Conservation (phyloP, 1,284 basidiomycete genomes). For the Ceratobasidium sp. region DNA sequence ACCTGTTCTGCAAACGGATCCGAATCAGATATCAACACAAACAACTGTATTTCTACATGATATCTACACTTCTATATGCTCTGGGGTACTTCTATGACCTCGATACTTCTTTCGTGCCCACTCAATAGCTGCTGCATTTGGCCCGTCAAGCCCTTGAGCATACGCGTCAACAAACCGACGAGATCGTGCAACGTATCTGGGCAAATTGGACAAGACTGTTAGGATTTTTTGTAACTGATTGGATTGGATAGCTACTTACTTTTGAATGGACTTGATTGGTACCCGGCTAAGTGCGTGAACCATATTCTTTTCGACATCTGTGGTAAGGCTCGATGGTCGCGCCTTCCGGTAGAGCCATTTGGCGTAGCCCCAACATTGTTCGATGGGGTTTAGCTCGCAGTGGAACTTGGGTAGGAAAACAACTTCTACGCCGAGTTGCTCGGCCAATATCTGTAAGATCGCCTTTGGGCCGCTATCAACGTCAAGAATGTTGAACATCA, state of each 20-base stretch:
- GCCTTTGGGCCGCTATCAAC: conserved; percentile 37
- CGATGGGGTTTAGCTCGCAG: conserved; percentile 41
- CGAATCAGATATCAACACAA: no score
- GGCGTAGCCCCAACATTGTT: not conserved
- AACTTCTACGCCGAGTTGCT: not conserved
- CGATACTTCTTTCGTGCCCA: conserved; percentile 33
- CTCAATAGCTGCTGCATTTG: not conserved
- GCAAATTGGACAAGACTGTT: no score
- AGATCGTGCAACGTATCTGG: not conserved
- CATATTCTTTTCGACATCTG: not conserved
- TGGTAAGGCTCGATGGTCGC: not conserved
- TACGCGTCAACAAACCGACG: conserved; percentile 28
- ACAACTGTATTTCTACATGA: no score
- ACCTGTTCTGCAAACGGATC: no score
- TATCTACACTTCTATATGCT: no score
- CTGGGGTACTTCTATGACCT: not conserved
- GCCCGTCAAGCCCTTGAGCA: not conserved
- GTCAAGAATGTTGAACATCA: conserved; percentile 32
- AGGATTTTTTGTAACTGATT: no score
- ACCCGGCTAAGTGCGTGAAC: not conserved
- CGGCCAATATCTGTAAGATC: conserved; percentile 6
- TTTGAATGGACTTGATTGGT: not conserved
- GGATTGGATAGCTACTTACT: not conserved
- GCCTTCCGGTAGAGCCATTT: not conserved
- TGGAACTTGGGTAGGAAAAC: conserved; percentile 46